A percentile compares a stretch with the other conserved stretches of the same genome.
Conservation (phyloP, 371 early-diverging fungal species). For the Lichtheimia corymbifera region DNA sequence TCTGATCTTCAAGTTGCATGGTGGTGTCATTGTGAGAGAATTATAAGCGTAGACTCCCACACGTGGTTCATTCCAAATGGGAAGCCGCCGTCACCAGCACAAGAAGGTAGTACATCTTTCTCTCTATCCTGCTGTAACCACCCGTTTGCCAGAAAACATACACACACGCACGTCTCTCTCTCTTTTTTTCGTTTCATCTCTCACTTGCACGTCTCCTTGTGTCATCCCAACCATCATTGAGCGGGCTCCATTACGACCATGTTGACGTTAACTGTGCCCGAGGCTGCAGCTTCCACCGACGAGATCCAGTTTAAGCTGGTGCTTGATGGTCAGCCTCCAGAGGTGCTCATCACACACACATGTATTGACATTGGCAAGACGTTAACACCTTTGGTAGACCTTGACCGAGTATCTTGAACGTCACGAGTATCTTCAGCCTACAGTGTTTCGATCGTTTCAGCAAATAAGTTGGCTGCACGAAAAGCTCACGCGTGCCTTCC, state of each 20-base stretch:
- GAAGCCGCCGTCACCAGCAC: too few species aligned
- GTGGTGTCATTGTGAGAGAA: too few species aligned
- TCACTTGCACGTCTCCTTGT: too few species aligned
- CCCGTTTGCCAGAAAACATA: too few species aligned
- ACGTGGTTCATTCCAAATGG: too few species aligned
- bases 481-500: slow-evolving; percentile 37
- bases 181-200: too few species aligned
- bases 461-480: slow-evolving; percentile 63
- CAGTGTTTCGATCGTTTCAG: slow-evolving; percentile 59
- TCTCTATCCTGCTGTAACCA: too few species aligned
- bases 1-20: too few species aligned
- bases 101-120: too few species aligned
- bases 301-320: slow-evolving; percentile 65
- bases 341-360: slow-evolving; percentile 13
- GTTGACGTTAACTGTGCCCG: slow-evolving; percentile 48
- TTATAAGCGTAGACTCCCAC: too few species aligned
- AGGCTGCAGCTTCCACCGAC: slow-evolving; percentile 64
- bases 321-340: slow-evolving; percentile 21
- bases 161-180: too few species aligned
- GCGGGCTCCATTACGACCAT: not conserved
- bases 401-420: slow-evolving; percentile 14
- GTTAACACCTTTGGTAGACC: slow-evolving; percentile 8
- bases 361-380: not conserved
- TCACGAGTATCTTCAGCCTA: slow-evolving; percentile 18
- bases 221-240: too few species aligned